Percentiles rank a stretch among this genome's conserved stretches.
phyloP scores from a whole-genome alignment of 1,284 basidiomycete species.

The Pseudozyma pruni region DNA sequence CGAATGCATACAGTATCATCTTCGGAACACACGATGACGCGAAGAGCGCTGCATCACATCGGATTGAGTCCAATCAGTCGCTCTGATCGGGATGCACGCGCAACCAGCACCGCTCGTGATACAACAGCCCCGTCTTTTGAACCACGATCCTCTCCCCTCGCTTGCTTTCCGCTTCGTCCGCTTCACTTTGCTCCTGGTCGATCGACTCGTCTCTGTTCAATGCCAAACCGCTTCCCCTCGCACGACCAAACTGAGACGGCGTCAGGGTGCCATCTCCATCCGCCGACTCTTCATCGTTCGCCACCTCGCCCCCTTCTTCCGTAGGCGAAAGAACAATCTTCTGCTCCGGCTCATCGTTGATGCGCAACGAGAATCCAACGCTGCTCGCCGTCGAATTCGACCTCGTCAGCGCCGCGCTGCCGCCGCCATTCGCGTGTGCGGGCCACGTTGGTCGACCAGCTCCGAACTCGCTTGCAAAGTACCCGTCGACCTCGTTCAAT shows the following conservation, averaged over 20 bases:
- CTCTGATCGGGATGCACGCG: neutral
- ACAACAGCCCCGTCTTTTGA: constrained; percentile 33
- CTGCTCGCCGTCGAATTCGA: constrained; percentile 22
- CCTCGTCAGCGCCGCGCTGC: constrained; percentile 21
- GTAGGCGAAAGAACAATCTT: neutral
- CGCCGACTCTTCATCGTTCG: constrained; percentile 12
- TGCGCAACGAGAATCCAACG: constrained; percentile 27
- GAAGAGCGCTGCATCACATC: no score
- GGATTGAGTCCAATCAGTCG: no score
- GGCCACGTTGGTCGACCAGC: constrained; percentile 5
- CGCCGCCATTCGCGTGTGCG: neutral
- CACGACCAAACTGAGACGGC: constrained; percentile 11
- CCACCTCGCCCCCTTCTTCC: neutral
- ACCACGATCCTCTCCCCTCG: constrained; percentile 35
- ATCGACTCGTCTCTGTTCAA: neutral
- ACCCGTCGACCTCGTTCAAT: constrained; percentile 25
- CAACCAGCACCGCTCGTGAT: constrained; percentile 39
- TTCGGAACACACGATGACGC: no score
- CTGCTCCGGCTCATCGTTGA: constrained; percentile 27
- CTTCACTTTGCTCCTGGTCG: neutral
- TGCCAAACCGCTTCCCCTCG: neutral
- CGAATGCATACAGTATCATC: no score
- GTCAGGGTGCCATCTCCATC: constrained; percentile 35
- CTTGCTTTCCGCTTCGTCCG: constrained; percentile 3
- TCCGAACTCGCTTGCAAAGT: constrained; percentile 15